Conservation (phyloP, 2,329 filamentous ascomycete species). For the Mycosphaerella arachidis region DNA sequence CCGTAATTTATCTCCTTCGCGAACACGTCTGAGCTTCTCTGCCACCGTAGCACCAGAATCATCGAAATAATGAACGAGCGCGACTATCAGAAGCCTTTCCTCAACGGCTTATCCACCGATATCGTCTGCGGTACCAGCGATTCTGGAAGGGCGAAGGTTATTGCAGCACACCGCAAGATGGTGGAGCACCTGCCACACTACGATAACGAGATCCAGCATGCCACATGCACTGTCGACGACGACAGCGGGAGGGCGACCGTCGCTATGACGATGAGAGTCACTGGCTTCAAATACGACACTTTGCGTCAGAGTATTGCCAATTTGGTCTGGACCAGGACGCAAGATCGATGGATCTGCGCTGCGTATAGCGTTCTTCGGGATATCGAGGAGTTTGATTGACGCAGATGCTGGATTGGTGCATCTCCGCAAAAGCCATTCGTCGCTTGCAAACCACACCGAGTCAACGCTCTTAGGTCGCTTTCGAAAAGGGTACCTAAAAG, state of each 20-base stretch:
- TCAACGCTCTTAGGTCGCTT: no score
- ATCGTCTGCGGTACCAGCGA: not conserved
- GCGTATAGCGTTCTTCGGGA: not conserved
- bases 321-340: not conserved
- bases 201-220: not conserved
- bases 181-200: not conserved
- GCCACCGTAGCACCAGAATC: not conserved
- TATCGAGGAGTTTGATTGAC: not conserved
- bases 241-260: not conserved
- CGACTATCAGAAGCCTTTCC: not conserved
- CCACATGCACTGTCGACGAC: not conserved
- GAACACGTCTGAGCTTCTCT: not conserved
- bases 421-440: no score
- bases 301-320: not conserved
- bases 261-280: not conserved
- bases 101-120: not conserved
- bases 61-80: slow-evolving; percentile 1
- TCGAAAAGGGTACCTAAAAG: no score
- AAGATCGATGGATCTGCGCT: not conserved
- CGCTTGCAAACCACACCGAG: no score
- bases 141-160: not conserved
- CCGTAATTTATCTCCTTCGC: slow-evolving; percentile 1
- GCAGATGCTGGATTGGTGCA: no score
- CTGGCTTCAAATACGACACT: not conserved
- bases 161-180: not conserved